Evolutionary conservation across 2,329 filamentous ascomycete genomes (phyloP), one percentile per base, ranked within the genome.

Genomic region (Albifimbria verrucaria): DNA sequence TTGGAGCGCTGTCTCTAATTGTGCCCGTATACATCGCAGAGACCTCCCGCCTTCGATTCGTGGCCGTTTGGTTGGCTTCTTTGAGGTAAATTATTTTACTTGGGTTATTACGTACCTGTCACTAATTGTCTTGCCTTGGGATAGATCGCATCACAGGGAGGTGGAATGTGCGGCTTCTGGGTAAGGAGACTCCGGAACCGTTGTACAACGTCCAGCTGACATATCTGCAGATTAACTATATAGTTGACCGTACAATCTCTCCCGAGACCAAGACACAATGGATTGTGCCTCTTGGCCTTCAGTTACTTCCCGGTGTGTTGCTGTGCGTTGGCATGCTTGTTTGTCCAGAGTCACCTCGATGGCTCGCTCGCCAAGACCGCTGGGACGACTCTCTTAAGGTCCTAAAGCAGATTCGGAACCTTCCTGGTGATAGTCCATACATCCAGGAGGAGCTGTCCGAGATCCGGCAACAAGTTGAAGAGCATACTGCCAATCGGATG

Each of bases 311-410:
- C 2, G 79, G 80, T 5, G 64, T 78, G 7, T 68, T 82, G 48
- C 74, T 85, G 25, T 70, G 80, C 52, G 52, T 68, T 47, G 76
- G 76, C 59, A 83, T 84, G 71, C 66, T 78, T 11, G 67, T 83
- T 52, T 82, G 79, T 69, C 77, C 79, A 53, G 81, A 85, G 61
- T 83, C 80, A 1, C 81, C 81, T 17, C 77, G 82, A 42, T 84
- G 76, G 75, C 73, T 85, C 3, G 80, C 80, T 23, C 76, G 77
- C 56, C 71, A 78, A 58, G 80, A 83, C 59, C 72, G 75, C 50
- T 82, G 78, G 77, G 81, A 84, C 48, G 71, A 77, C 48, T 66
- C 60, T 4, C 49, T 48, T 12, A 49, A 49, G 1, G 66, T 70
- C 3, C 62, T 73, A 7, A 52, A 63, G 9, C 59, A 59, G 47